These are phyloP conservation scores for Tetraselmis chui DNA, from an alignment of 139 green algal species.

Conservation along the genomic window DNA sequence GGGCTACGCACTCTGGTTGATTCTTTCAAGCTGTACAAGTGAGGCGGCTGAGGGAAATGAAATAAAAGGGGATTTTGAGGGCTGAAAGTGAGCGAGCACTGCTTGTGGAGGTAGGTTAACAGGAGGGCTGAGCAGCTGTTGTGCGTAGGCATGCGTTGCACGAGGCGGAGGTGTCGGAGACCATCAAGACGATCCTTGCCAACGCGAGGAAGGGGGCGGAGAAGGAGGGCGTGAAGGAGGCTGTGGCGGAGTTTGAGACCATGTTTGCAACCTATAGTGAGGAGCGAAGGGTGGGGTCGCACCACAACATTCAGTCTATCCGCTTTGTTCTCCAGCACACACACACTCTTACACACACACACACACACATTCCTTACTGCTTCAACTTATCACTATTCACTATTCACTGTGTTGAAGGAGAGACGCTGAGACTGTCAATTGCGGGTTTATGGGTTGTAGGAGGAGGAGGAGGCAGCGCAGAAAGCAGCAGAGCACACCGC, in stretches of 20 bases:
- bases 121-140: neutral
- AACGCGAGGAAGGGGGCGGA: neutral
- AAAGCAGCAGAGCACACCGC: conserved; percentile 10
- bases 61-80: conserved; percentile 24
- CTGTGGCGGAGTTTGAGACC: neutral
- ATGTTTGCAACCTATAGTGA: neutral
- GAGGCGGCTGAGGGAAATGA: conserved; percentile 58
- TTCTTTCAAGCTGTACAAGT: conserved; percentile 63
- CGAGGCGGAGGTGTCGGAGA: conserved; percentile 4
- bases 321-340: neutral
- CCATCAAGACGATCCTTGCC: neutral
- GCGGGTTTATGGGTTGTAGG: neutral
- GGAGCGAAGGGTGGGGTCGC: neutral
- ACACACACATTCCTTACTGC: too few relatives aligned
- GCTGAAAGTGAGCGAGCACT: neutral
- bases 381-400: too few relatives aligned
- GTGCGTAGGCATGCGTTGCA: conserved; percentile 3
- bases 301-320: neutral
- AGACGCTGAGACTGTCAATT: neutral
- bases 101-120: conserved; percentile 32
- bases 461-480: conserved; percentile 19
- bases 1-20: conserved; percentile 68
- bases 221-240: neutral
- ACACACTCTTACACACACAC: too few relatives aligned
- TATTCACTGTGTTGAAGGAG: conserved; percentile 35